Conservation (phyloP, 2,329 filamentous ascomycete species). For the Colletotrichum higginsianum region DNA sequence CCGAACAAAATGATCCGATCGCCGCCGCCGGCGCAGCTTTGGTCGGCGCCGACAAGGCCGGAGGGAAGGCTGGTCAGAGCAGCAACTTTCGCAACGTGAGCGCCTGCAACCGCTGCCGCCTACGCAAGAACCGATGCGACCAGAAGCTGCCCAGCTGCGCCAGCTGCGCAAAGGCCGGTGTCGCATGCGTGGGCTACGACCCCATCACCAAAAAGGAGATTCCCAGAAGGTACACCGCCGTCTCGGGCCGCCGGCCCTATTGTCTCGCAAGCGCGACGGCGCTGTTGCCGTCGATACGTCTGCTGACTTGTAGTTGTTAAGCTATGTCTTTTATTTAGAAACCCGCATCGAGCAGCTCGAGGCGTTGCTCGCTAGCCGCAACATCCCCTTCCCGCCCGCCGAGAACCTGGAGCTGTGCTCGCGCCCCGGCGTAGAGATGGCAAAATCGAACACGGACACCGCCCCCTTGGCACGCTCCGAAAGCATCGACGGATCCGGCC, state of each 20-base stretch:
- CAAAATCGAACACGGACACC: conserved; percentile 51
- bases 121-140: conserved; percentile 96
- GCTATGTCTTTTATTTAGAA: conserved; percentile 96
- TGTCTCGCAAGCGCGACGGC: not conserved
- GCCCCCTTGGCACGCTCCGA: conserved; percentile 54
- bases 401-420: conserved; percentile 77
- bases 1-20: conserved; percentile 47
- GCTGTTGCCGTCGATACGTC: not conserved
- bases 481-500: conserved; percentile 46
- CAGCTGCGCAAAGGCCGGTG: conserved; percentile 92
- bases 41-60: conserved; percentile 47
- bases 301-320: conserved; percentile 50
- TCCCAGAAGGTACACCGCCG: conserved; percentile 79
- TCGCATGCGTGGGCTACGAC: conserved; percentile 95
- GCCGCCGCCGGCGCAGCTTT: conserved; percentile 48
- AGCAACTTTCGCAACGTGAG: conserved; percentile 88
- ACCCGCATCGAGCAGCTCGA: conserved; percentile 89
- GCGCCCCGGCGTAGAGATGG: conserved; percentile 58
- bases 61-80: conserved; percentile 68
- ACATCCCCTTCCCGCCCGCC: conserved; percentile 80
- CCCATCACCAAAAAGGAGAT: conserved; percentile 97
- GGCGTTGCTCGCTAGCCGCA: conserved; percentile 77
- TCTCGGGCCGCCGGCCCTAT: not conserved
- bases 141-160: conserved; percentile 92
- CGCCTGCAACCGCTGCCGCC: conserved; percentile 91